A percentile compares a stretch with the other conserved stretches of the same genome.
Conservation (phyloP, 192 early-diverging fungal species). For the Mortierella antarctica region DNA sequence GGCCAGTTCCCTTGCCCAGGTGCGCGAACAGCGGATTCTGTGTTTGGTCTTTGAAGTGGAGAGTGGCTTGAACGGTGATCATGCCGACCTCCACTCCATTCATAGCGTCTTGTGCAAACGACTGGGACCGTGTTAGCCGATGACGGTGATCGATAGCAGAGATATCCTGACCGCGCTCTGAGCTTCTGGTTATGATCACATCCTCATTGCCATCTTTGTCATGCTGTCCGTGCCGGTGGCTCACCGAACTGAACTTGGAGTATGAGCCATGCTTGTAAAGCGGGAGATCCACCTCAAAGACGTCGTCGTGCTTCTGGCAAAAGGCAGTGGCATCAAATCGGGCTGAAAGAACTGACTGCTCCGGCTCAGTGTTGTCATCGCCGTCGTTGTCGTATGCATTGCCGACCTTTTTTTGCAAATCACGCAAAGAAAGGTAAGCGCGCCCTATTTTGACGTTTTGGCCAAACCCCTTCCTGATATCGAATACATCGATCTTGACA, state of each 20-base stretch:
- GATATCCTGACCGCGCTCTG: slow-evolving; percentile 25
- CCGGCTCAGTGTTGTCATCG: slow-evolving; percentile 44
- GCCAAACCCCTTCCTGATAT: slow-evolving; percentile 35
- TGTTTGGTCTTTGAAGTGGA: slow-evolving; percentile 44
- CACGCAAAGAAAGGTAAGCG: slow-evolving; percentile 39
- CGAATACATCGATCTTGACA: slow-evolving; percentile 45
- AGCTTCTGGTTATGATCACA: slow-evolving; percentile 17
- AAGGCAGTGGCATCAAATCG: slow-evolving; percentile 37
- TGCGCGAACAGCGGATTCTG: slow-evolving; percentile 37
- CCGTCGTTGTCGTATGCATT: slow-evolving; percentile 48
- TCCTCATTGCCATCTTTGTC: slow-evolving; percentile 6
- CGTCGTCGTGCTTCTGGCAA: slow-evolving; percentile 43
- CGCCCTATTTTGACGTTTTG: slow-evolving; percentile 44
- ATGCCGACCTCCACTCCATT: slow-evolving; percentile 49
- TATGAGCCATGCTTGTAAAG: slow-evolving; percentile 49
- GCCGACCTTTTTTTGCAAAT: slow-evolving; percentile 44
- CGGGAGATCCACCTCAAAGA: slow-evolving; percentile 39
- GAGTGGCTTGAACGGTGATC: slow-evolving; percentile 36
- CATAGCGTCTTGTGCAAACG: slow-evolving; percentile 41
- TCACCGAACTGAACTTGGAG: slow-evolving; percentile 29
- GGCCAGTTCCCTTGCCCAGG: slow-evolving; percentile 11
- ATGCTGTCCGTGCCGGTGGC: neutral
- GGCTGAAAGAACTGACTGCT: slow-evolving; percentile 41
- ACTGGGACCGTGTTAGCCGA: slow-evolving; percentile 22
- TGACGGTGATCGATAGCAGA: slow-evolving; percentile 1